These are phyloP conservation scores for Staphylotrichum longicolle DNA, from an alignment of 495 filamentous ascomycete genomes.

Conservation along the genomic window DNA sequence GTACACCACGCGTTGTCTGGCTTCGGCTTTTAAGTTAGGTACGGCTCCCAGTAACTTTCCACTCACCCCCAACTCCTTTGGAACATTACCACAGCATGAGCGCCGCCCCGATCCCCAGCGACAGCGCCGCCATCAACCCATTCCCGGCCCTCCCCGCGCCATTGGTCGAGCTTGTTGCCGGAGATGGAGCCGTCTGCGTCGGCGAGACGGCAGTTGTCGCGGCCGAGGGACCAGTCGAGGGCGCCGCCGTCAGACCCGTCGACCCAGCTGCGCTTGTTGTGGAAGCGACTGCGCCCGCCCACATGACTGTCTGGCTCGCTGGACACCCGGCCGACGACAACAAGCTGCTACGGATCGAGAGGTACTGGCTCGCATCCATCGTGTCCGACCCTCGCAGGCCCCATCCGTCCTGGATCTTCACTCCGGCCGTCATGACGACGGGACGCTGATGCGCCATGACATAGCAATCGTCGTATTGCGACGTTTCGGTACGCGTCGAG, in stretches of 20 bases:
- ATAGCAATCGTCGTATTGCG: constrained; percentile 4
- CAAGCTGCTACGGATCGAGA: background rate
- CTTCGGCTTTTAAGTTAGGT: too few species aligned
- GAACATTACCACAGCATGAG: background rate
- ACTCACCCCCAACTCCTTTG: background rate
- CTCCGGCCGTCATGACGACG: constrained; percentile 5
- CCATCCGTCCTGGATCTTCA: background rate
- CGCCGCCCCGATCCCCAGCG: background rate
- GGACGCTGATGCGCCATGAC: constrained; percentile 7
- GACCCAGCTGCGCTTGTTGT: background rate
- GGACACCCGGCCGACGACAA: background rate
- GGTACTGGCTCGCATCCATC: background rate
- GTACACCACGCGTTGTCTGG: too few species aligned
- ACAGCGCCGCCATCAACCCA: background rate
- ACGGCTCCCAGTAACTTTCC: too few species aligned
- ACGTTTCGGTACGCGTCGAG: constrained; percentile 12
- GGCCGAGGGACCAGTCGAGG: background rate
- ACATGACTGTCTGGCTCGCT: background rate
- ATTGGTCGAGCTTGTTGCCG: too few species aligned
- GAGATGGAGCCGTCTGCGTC: background rate
- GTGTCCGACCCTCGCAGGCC: background rate
- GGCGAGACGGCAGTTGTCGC: background rate
- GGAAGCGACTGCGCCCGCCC: background rate
- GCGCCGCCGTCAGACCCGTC: background rate
- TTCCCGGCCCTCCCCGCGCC: background rate